phyloP scores from a whole-genome alignment of 495 filamentous ascomycete genomes.

The Tuber umbilicatum region DNA sequence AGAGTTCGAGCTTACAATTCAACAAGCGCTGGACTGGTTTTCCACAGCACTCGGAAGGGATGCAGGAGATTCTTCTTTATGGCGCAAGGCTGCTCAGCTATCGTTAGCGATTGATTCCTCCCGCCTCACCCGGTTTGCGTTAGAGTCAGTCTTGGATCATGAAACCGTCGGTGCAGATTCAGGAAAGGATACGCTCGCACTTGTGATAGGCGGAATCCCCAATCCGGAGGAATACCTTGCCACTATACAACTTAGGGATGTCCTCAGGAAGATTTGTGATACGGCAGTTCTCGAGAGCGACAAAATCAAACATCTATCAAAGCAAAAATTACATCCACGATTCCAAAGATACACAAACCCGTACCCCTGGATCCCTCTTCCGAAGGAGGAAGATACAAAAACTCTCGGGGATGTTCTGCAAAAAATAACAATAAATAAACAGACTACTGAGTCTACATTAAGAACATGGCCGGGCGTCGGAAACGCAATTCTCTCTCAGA shows the following conservation, averaged over 20 bases:
- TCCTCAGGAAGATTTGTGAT: constrained; percentile 64
- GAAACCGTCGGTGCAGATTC: constrained; percentile 61
- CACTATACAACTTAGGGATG: constrained; percentile 64
- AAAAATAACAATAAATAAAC: constrained; percentile 41
- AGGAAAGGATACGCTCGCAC: constrained; percentile 65
- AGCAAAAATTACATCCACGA: constrained; percentile 56
- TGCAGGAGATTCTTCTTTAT: constrained; percentile 88
- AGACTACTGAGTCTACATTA: constrained; percentile 25
- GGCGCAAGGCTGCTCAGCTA: constrained; percentile 76
- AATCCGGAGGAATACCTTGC: constrained; percentile 70
- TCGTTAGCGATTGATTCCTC: constrained; percentile 66
- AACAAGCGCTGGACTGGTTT: constrained; percentile 40
- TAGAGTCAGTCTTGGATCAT: constrained; percentile 83
- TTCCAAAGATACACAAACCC: constrained; percentile 66
- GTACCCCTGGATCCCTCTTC: constrained; percentile 65
- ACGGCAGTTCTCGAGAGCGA: constrained; percentile 61
- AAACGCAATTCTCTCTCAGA: constrained; percentile 52
- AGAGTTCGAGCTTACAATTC: constrained; percentile 25
- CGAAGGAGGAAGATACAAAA: constrained; percentile 39
- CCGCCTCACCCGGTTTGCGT: constrained; percentile 72
- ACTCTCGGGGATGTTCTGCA: constrained; percentile 29
- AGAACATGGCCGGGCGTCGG: constrained; percentile 52
- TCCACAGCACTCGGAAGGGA: constrained; percentile 66
- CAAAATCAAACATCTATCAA: constrained; percentile 56
- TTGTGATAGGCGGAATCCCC: constrained; percentile 44